Conservation (phyloP, 371 early-diverging fungal genomes). For the Dichotomocladium elegans region DNA sequence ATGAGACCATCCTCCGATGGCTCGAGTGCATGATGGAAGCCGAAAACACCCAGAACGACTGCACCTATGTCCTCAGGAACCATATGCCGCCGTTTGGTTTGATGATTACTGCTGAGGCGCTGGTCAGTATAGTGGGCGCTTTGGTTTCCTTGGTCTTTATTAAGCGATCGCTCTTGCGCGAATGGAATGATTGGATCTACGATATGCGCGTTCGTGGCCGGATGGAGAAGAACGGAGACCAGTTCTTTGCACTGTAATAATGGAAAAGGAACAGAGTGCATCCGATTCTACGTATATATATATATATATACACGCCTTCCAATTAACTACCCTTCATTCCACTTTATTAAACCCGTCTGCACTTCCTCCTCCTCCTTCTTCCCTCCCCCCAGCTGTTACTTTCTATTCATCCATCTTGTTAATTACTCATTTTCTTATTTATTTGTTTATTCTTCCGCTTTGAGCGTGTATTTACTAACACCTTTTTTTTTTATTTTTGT, state of each 20-base stretch:
- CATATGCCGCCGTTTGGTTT: slow-evolving; percentile 52
- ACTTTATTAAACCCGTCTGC: too few species aligned
- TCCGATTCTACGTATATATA: too few species aligned
- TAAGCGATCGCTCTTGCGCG: slow-evolving; percentile 48
- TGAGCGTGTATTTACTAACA: background rate
- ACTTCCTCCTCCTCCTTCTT: too few species aligned
- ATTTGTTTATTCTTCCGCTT: background rate
- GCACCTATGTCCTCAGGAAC: slow-evolving; percentile 18
- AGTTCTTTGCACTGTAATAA: slow-evolving; percentile 28
- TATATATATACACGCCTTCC: too few species aligned
- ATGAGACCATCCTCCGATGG: slow-evolving; percentile 34
- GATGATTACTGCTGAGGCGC: slow-evolving; percentile 55
- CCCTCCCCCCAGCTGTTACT: too few species aligned
- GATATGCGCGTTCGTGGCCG: slow-evolving; percentile 35
- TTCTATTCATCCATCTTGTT: background rate
- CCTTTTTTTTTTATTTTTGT: background rate
- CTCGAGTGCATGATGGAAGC: slow-evolving; percentile 48
- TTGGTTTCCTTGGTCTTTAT: slow-evolving; percentile 59
- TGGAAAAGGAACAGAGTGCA: too few species aligned
- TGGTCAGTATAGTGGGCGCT: slow-evolving; percentile 55
- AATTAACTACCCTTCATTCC: too few species aligned
- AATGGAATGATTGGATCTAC: slow-evolving; percentile 54
- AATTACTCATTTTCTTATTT: background rate
- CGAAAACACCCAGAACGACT: slow-evolving; percentile 37
- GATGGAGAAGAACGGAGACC: slow-evolving; percentile 48